Evolutionary conservation across 2,329 filamentous ascomycete genomes (phyloP).

Genomic region (Ophiocordyceps camponoti-rufipedis): DNA sequence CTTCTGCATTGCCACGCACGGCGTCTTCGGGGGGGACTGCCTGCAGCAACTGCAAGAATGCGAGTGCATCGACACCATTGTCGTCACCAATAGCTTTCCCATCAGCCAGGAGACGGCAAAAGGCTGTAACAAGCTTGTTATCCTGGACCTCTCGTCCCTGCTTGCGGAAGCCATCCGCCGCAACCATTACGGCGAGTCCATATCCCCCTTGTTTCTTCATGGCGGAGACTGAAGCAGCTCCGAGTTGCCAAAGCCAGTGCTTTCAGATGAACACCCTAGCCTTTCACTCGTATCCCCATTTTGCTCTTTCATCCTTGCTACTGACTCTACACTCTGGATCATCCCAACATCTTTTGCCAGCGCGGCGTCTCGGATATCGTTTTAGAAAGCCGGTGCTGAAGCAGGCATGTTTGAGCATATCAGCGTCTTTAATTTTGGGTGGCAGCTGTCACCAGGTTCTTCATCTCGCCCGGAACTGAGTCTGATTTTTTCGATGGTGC

Average conservation of each 20-base stretch:
- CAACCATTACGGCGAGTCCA: slow-evolving; percentile 89
- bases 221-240: slow-evolving; percentile 28
- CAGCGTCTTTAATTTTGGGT: not conserved
- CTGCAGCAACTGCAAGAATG: slow-evolving; percentile 81
- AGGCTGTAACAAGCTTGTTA: slow-evolving; percentile 63
- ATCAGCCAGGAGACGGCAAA: slow-evolving; percentile 58
- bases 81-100: slow-evolving; percentile 95
- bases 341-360: slow-evolving; percentile 1
- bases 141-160: slow-evolving; percentile 76
- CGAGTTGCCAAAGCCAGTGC: not conserved
- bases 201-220: slow-evolving; percentile 51
- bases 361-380: slow-evolving; percentile 2
- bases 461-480: no score
- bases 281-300: not conserved
- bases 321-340: not conserved
- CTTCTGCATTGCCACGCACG: slow-evolving; percentile 95
- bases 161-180: slow-evolving; percentile 83
- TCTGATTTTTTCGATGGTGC: not conserved
- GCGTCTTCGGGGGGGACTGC: slow-evolving; percentile 78
- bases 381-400: not conserved
- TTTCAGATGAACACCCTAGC: not conserved
- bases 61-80: slow-evolving; percentile 81
- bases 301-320: not conserved
- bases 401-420: not conserved
- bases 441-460: not conserved